These are phyloP conservation scores for Pseudofabraea citricarpa DNA, from an alignment of 2,329 filamentous ascomycete species.

Conservation along the genomic window DNA sequence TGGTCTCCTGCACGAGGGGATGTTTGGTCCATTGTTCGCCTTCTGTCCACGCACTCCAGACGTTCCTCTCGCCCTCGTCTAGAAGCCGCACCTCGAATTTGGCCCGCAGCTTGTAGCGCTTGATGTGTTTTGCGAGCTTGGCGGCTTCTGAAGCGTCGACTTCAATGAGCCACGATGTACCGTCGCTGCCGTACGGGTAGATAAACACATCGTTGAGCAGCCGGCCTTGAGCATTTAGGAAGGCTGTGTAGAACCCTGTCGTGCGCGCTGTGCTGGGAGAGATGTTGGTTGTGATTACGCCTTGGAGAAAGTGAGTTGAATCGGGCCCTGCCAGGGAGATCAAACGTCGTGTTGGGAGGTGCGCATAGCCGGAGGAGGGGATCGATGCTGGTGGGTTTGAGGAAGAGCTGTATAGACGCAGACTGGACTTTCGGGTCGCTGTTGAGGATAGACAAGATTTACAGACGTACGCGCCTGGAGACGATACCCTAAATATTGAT, in stretches of 20 bases:
- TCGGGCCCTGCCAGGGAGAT: conserved; percentile 77
- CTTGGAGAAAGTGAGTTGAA: conserved; percentile 80
- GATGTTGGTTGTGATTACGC: conserved; percentile 72
- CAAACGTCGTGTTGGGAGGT: conserved; percentile 69
- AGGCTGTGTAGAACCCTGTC: conserved; percentile 70
- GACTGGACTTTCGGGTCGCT: neutral
- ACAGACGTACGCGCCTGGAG: no score
- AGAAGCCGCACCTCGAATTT: conserved; percentile 69
- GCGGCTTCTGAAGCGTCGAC: conserved; percentile 66
- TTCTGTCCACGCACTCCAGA: conserved; percentile 68
- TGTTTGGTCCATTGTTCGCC: conserved; percentile 15
- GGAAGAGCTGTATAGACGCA: conserved; percentile 4
- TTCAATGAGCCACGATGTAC: conserved; percentile 65
- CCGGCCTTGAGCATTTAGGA: conserved; percentile 80
- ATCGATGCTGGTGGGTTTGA: conserved; percentile 32
- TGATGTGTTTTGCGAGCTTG: conserved; percentile 65
- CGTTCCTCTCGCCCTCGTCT: conserved; percentile 56
- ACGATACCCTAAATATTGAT: no score
- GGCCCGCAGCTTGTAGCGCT: conserved; percentile 78
- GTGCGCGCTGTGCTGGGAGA: conserved; percentile 32
- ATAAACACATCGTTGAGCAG: conserved; percentile 88
- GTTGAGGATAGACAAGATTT: conserved; percentile 14
- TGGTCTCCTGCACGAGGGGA: conserved; percentile 2
- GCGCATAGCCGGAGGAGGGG: conserved; percentile 42
- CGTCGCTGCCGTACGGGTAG: conserved; percentile 49